These are phyloP conservation scores for Sarocladium oryzae DNA, from an alignment of 2,329 filamentous ascomycete genomes.

Conservation along the genomic window DNA sequence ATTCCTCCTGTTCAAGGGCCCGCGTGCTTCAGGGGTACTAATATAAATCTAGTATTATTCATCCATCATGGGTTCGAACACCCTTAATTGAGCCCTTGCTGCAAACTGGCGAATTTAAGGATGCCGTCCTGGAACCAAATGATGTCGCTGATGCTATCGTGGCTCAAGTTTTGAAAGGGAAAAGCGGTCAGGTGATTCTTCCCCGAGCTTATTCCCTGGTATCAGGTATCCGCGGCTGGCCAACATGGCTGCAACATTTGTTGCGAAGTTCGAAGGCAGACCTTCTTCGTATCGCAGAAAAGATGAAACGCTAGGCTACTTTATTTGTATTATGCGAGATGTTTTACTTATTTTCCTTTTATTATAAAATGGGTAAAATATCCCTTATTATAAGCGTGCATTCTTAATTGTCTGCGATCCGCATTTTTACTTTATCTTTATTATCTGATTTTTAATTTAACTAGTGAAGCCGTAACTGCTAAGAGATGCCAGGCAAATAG, in stretches of 20 bases:
- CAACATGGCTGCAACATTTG: not conserved
- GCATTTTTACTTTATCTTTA: too few relatives aligned
- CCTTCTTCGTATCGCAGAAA: not conserved
- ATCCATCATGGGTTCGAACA: not conserved
- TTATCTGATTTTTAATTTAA: too few relatives aligned
- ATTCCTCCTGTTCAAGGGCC: not conserved
- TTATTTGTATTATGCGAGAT: too few relatives aligned
- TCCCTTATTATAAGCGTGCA: too few relatives aligned
- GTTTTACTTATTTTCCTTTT: too few relatives aligned
- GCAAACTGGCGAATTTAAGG: not conserved
- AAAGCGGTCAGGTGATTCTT: constrained; percentile 41
- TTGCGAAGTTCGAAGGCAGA: not conserved
- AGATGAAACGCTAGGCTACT: not conserved
- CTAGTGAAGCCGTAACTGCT: too few relatives aligned
- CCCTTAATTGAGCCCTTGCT: not conserved
- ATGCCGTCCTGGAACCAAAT: constrained; percentile 19
- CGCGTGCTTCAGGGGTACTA: too few relatives aligned
- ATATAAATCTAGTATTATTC: not conserved
- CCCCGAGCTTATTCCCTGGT: constrained; percentile 20
- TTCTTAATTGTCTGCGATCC: too few relatives aligned
- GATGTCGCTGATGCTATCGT: constrained; percentile 41
- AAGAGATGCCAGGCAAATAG: too few relatives aligned
- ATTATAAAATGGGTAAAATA: too few relatives aligned
- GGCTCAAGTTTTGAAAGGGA: constrained; percentile 40
- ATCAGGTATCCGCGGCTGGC: not conserved